Evolutionary conservation across 78 protist species (phyloP), one percentile per base, ranked within the genome.

Genomic region (Cavenderia fasciculata): DNA sequence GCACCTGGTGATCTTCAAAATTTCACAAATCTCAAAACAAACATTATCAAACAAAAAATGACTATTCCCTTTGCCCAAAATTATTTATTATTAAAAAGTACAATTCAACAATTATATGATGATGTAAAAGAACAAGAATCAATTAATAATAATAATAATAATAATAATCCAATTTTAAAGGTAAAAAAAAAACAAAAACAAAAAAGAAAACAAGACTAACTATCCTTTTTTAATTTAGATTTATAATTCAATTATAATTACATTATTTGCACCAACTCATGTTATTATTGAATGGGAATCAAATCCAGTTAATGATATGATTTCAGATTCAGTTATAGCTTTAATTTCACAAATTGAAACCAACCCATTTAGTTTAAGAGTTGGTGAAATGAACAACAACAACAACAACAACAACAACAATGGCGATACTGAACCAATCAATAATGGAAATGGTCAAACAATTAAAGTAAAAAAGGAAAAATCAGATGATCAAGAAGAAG

Each of bases 271-370:
- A 11, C 51, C 51, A 34, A 16, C 72, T 21, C 72, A 63, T 63
- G 72, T 63, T 38, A 63, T 72, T 7, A 29, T 90, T 6, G 94
- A 85, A 36, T 95, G 97, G 97, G 33, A 40, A 14, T 63, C 95
- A 2, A 56, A 49, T 19, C 88, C 96, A 6, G 86, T 94, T 7
- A 85, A 79, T 19, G 98, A 96, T 57, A 90, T 96, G 96, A 61
- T 94, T 18, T 92, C 92, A 12, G 98, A 96, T 44, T 47, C 95
- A 0, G 87, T 88, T 21, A 41, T 93, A n/a, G 70, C 94, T 0
- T 59, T 85, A 25, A 33, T 92, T 23, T 52, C 92, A n/a, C 96
- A 92, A 38, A 59, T 95, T 12, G 96, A 95, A 43, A 52, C 74
- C 8, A 72, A 92, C 52, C 95, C 95, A 49, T 25, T 70, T 4